These are phyloP conservation scores for Bretschneidera sinensis DNA, from an alignment of 345 rosid species.

Conservation along the genomic window DNA sequence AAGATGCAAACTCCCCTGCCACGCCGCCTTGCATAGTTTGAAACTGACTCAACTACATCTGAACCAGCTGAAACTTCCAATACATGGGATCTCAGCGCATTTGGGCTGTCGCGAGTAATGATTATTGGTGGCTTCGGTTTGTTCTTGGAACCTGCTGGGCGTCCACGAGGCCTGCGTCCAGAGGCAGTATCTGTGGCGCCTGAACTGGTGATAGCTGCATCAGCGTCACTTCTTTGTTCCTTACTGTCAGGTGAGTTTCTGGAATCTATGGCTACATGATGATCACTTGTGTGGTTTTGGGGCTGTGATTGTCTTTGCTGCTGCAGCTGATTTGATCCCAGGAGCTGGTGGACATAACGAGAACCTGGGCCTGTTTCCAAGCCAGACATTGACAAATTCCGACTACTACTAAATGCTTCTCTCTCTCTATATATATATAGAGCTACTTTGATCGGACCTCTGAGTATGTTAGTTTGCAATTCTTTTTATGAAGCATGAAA, in stretches of 20 bases:
- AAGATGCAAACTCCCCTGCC: constrained; percentile 63
- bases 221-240: constrained; percentile 30
- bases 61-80: constrained; percentile 58
- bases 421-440: too few species aligned
- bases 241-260: constrained; percentile 30
- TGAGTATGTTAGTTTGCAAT: not conserved
- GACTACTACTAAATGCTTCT: not conserved
- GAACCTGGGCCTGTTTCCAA: constrained; percentile 20
- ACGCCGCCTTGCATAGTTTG: constrained; percentile 52
- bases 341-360: constrained; percentile 45
- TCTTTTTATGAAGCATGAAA: constrained; percentile 11
- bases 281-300: constrained; percentile 15
- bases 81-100: constrained; percentile 56
- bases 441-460: constrained; percentile 8
- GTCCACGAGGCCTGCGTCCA: constrained; percentile 63
- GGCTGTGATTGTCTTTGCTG: constrained; percentile 33
- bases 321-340: constrained; percentile 34
- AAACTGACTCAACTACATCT: constrained; percentile 49
- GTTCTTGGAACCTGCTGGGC: constrained; percentile 72
- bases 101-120: constrained; percentile 62
- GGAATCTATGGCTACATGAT: constrained; percentile 11
- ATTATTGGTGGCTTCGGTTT: constrained; percentile 65
- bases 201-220: constrained; percentile 31
- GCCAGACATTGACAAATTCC: constrained; percentile 33
- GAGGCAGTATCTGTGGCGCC: constrained; percentile 29